These are phyloP conservation scores for Pilasporangium apinafurcum DNA, from an alignment of 352 stramenopile species.

Conservation along the genomic window DNA sequence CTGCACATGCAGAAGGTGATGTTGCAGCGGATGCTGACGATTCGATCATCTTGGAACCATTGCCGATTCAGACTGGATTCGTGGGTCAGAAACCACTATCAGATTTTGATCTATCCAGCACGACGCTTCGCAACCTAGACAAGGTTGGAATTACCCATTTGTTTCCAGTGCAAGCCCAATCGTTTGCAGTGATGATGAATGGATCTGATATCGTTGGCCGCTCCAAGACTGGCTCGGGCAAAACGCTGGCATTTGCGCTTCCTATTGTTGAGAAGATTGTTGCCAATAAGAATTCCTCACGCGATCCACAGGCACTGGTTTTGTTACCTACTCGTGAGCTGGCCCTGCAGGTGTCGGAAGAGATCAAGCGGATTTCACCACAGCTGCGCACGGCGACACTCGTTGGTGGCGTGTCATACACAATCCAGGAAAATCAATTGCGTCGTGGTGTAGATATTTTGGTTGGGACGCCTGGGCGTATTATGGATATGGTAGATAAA, in stretches of 20 bases:
- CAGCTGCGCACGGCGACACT: slow-evolving; percentile 89
- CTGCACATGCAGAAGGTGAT: too few relatives aligned
- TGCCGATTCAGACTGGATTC: too few relatives aligned
- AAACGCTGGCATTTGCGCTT: slow-evolving; percentile 58
- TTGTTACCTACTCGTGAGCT: slow-evolving; percentile 97
- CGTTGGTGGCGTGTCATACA: slow-evolving; percentile 93
- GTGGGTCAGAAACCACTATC: slow-evolving; percentile 63
- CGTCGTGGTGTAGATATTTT: slow-evolving; percentile 90
- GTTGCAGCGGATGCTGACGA: too few relatives aligned
- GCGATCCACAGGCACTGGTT: slow-evolving; percentile 88
- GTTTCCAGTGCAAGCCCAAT: slow-evolving; percentile 80
- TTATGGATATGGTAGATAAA: slow-evolving; percentile 95
- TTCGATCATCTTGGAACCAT: too few relatives aligned
- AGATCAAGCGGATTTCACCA: slow-evolving; percentile 79
- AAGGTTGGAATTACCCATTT: slow-evolving; percentile 69
- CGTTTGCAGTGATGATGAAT: slow-evolving; percentile 77
- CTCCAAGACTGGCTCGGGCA: slow-evolving; percentile 78
- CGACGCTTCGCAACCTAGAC: slow-evolving; percentile 52
- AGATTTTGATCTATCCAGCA: slow-evolving; percentile 57
- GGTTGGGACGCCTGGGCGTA: slow-evolving; percentile 94
- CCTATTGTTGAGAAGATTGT: slow-evolving; percentile 75
- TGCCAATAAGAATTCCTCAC: slow-evolving; percentile 18
- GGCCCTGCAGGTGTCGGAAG: slow-evolving; percentile 94
- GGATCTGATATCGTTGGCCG: slow-evolving; percentile 76
- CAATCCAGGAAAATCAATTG: slow-evolving; percentile 88